These are phyloP conservation scores for Kurtzmaniella natalensis DNA, from an alignment of 1,139 yeast species.

Conservation along the genomic window DNA sequence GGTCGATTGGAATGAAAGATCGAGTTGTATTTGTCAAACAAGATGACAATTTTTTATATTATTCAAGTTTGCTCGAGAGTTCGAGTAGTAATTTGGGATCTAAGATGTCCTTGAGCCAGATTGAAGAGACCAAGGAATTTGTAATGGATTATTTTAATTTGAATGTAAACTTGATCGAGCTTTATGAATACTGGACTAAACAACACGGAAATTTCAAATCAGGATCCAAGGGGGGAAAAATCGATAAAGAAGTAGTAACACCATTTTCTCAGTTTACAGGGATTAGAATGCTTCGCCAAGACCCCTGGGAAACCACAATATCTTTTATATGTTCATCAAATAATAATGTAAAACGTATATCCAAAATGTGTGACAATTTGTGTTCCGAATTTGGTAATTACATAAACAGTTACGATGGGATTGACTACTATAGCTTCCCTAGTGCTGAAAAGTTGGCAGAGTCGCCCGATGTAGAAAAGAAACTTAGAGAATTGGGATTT, in stretches of 20 bases:
- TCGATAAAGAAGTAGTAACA: constrained; percentile 11
- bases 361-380: constrained; percentile 84
- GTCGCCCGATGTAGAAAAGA: constrained; percentile 34
- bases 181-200: constrained; percentile 60
- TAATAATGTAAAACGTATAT: constrained; percentile 88
- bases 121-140: constrained; percentile 39
- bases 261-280: constrained; percentile 54
- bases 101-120: too few relatives aligned
- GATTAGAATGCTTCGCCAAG: constrained; percentile 80
- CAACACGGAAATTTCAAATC: constrained; percentile 47
- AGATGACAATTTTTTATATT: constrained; percentile 28
- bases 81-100: constrained; percentile 3
- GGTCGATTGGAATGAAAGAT: constrained; percentile 55
- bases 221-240: constrained; percentile 17
- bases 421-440: constrained; percentile 73
- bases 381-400: constrained; percentile 68
- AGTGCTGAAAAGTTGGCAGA: constrained; percentile 45
- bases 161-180: constrained; percentile 44
- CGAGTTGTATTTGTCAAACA: constrained; percentile 52
- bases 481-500: constrained; percentile 61
- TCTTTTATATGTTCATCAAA: constrained; percentile 95
- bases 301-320: constrained; percentile 93
- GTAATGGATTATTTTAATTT: constrained; percentile 70
- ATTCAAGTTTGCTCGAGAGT: constrained; percentile 22
- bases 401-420: constrained; percentile 52